phyloP scores from a whole-genome alignment of 495 filamentous ascomycete species.

The Trichoderma gamsii region DNA sequence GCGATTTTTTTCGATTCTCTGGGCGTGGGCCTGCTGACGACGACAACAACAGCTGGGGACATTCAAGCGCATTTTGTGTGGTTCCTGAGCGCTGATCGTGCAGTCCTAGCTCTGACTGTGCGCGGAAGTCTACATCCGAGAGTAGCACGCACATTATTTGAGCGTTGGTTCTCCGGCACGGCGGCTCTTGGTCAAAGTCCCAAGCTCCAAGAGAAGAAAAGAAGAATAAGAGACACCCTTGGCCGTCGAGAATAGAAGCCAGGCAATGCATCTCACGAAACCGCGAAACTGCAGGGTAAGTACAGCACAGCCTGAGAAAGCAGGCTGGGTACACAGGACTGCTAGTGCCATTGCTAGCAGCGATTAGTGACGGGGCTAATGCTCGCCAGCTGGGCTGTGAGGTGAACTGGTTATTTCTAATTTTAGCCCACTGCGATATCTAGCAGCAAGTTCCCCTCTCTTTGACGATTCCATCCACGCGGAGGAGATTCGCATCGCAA shows the following conservation, averaged over 20 bases:
- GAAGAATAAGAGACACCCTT: too few relatives aligned
- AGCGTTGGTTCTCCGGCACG: too few relatives aligned
- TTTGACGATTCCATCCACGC: too few relatives aligned
- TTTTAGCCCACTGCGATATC: neutral
- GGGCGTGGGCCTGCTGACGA: neutral
- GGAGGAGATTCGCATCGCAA: neutral
- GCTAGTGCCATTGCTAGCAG: neutral
- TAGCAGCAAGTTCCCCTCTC: neutral
- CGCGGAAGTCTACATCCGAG: slow-evolving; percentile 2
- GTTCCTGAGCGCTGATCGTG: slow-evolving; percentile 11
- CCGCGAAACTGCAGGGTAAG: too few relatives aligned
- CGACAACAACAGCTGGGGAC: neutral
- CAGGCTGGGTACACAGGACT: neutral
- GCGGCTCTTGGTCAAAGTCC: too few relatives aligned
- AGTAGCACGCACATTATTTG: neutral
- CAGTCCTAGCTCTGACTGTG: slow-evolving; percentile 1
- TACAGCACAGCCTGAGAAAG: neutral
- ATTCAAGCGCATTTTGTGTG: neutral
- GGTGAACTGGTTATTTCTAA: slow-evolving; percentile 5
- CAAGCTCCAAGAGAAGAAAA: too few relatives aligned
- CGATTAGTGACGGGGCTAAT: neutral
- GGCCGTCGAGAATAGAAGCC: too few relatives aligned
- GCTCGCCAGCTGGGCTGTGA: slow-evolving; percentile 2
- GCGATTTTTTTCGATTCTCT: neutral
- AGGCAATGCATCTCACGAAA: too few relatives aligned